Base-by-base conservation (phyloP, 2,329 filamentous ascomycete genomes). In the Alternaria infectoria region DNA sequence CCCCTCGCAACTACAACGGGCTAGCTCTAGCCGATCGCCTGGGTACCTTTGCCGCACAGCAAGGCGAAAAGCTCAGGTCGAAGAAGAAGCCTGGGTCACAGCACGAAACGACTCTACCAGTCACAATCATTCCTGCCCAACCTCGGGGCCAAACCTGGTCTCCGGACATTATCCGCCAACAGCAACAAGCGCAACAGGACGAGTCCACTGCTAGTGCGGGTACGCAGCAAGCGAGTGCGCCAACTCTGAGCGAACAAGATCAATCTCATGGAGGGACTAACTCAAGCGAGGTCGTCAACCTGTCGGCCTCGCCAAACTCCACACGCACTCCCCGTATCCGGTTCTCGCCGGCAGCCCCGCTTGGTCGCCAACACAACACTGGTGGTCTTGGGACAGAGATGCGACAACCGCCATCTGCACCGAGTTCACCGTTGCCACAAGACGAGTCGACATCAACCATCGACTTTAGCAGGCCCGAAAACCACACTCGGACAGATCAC, bases 51-150 rank as follows among this genome's bases (percentile, higher is more conserved):
- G 82, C 85, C 11, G 81, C 85, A 5, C 81, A 86, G 49, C 81
- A 83, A 65, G 82, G 82, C 52, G 81, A 85, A 54, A 79, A 77
- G 46, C 78, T 83, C 47, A 80, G 72, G 64, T 82, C 76, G 52
- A 80, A 74, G 74, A 82, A 70, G 68, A 74, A 70, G 51, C 76
- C 55, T 30, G 72, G 67, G 17, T 70, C 74, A 17, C 70, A 75
- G 45, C 69, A 76, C 4, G 81, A 84, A 19, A 73, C 74, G 7
- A 79, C 84, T 19, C 69, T 88, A 12, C 86, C 87, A 3, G 83
- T 89, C 19, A 90, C 87, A 0, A 83, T 90, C 28, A 88, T 90
- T 54, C 88, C 88, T 4, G 87, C 87, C 5, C 86, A 87, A 64
- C 84, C 84, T 23, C 81, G 85, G 43, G 84, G 85, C 36, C 80